A percentile compares a stretch with the other conserved stretches of the same genome.
These are phyloP conservation scores for Sclerotinia nivalis DNA, from an alignment of 2,329 filamentous ascomycete genomes.

Conservation along the genomic window DNA sequence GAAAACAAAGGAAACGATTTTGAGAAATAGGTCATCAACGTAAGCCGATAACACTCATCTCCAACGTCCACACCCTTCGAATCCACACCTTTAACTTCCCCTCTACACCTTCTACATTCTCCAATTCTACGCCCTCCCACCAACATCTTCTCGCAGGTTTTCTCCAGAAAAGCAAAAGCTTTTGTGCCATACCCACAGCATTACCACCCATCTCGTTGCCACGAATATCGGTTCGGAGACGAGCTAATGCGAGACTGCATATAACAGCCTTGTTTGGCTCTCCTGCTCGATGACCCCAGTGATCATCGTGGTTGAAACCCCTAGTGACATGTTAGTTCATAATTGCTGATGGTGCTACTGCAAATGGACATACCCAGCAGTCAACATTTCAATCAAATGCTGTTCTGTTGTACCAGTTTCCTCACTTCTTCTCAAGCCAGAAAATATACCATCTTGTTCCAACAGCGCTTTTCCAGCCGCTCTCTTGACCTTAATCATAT, in stretches of 20 bases:
- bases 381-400: slow-evolving; percentile 98
- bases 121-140: slow-evolving; percentile 97
- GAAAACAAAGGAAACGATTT: slow-evolving; percentile 21
- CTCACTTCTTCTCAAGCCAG: slow-evolving; percentile 89
- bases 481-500: slow-evolving; percentile 96
- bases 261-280: slow-evolving; percentile 99
- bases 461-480: slow-evolving; percentile 85
- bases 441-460: slow-evolving; percentile 92
- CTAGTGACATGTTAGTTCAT: slow-evolving; percentile 49
- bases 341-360: neutral
- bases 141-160: slow-evolving; percentile 95
- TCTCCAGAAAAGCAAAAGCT: slow-evolving; percentile 94
- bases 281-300: slow-evolving; percentile 94
- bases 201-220: slow-evolving; percentile 73
- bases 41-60: slow-evolving; percentile 93
- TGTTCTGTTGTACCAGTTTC: slow-evolving; percentile 96
- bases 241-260: slow-evolving; percentile 90
- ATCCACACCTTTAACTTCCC: slow-evolving; percentile 98
- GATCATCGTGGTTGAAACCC: slow-evolving; percentile 93
- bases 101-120: slow-evolving; percentile 85
- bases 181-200: slow-evolving; percentile 96
- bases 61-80: slow-evolving; percentile 93
- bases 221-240: slow-evolving; percentile 88
- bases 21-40: slow-evolving; percentile 44
- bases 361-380: slow-evolving; percentile 73